Conservation (phyloP, 305 asterid species). For the Fraxinus velutina region DNA sequence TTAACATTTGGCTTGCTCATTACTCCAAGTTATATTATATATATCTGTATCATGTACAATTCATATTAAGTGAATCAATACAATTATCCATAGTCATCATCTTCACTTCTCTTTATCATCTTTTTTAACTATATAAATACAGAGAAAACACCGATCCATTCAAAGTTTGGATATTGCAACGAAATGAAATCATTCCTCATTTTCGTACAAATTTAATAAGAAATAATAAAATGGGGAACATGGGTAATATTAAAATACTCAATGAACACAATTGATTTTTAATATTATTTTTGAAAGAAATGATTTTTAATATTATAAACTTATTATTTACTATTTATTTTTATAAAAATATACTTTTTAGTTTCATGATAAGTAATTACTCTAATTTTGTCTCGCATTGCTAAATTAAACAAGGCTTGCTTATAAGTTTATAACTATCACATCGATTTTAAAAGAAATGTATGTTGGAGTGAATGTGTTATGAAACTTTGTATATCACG, state of each 20-base stretch:
- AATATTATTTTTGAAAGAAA: too few species aligned
- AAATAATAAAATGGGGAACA: neutral
- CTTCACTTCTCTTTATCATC: too few species aligned
- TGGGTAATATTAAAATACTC: too few species aligned
- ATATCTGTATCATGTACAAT: too few species aligned
- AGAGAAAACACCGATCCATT: neutral
- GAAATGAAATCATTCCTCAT: neutral
- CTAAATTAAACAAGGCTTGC: neutral
- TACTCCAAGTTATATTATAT: too few species aligned
- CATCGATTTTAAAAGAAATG: too few species aligned
- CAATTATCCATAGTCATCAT: too few species aligned
- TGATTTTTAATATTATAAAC: neutral
- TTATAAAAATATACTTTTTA: too few species aligned
- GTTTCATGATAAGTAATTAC: neutral
- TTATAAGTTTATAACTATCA: neutral
- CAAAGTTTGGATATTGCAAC: neutral
- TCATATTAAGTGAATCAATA: too few species aligned
- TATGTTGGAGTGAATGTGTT: neutral
- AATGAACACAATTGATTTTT: neutral
- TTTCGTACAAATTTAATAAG: neutral
- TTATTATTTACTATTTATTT: neutral
- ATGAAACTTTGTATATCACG: neutral
- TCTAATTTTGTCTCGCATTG: neutral
- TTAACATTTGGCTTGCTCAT: too few species aligned
- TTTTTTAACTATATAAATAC: too few species aligned